Conservation (phyloP, 176 grass and related monocot species). For the Phoenix roebelenii region DNA sequence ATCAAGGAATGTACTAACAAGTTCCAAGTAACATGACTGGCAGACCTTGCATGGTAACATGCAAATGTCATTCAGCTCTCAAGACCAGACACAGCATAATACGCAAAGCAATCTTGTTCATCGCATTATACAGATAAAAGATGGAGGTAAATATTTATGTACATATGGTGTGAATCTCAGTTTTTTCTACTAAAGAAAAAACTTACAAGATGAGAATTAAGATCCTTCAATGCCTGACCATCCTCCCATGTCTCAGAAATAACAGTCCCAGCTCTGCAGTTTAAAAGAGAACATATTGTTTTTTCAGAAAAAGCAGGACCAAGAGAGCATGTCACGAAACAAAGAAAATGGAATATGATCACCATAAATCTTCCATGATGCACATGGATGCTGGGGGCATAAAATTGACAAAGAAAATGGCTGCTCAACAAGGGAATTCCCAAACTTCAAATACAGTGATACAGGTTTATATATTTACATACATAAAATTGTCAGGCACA, state of each 20-base stretch:
- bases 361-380: no score
- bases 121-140: background rate
- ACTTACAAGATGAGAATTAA: conserved; percentile 89
- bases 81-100: background rate
- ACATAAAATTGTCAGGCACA: no score
- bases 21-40: no score
- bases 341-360: no score
- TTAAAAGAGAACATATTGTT: background rate
- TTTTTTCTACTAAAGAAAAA: conserved; percentile 8
- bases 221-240: conserved; percentile 93
- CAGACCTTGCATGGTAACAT: background rate
- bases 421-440: no score
- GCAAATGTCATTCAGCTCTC: background rate
- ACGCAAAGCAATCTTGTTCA: background rate
- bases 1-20: no score
- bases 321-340: no score
- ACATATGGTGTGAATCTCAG: background rate
- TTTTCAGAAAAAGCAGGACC: background rate
- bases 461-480: no score
- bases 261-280: conserved; percentile 81
- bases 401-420: no score
- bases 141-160: background rate
- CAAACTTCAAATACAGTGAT: no score
- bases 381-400: no score
- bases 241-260: conserved; percentile 99